Percentiles rank a stretch among this genome's conserved stretches.
Conservation (phyloP, 2,329 filamentous ascomycete species). For the Sporothrix dimorphospora region DNA sequence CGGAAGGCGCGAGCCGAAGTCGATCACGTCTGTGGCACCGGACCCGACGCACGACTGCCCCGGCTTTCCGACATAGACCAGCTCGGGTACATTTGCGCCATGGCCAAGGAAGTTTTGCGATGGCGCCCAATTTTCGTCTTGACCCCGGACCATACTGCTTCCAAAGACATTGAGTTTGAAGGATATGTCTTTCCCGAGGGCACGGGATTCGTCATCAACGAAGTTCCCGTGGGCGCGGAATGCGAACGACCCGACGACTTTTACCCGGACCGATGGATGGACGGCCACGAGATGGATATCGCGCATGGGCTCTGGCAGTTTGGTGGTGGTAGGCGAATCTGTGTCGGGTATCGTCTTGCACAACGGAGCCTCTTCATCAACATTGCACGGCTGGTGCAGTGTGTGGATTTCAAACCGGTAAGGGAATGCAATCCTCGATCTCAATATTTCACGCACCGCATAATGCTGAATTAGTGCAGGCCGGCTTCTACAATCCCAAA, state of each 20-base stretch:
- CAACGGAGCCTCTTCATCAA: constrained; percentile 6
- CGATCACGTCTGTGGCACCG: neutral
- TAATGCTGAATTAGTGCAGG: neutral
- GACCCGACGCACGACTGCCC: neutral
- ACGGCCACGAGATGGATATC: constrained; percentile 14
- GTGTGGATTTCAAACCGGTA: constrained; percentile 4
- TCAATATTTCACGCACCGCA: no score
- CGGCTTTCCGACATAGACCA: neutral
- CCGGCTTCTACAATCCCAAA: constrained; percentile 6
- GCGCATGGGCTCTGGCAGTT: constrained; percentile 13
- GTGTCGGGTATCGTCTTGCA: constrained; percentile 4
- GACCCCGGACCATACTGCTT: neutral
- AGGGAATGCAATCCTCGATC: neutral
- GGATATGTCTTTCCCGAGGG: constrained; percentile 1
- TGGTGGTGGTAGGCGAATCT: constrained; percentile 4
- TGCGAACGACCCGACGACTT: constrained; percentile 12
- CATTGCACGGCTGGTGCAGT: constrained; percentile 9
- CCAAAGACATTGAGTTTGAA: constrained; percentile 11
- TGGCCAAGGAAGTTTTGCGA: neutral
- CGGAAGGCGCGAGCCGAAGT: neutral
- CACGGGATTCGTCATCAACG: constrained; percentile 10
- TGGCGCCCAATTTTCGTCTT: neutral
- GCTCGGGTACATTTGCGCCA: constrained; percentile 13
- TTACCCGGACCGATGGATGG: neutral
- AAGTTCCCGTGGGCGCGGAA: neutral